phyloP scores from a whole-genome alignment of 2,329 filamentous ascomycete species.

The Fusarium miscanthi region DNA sequence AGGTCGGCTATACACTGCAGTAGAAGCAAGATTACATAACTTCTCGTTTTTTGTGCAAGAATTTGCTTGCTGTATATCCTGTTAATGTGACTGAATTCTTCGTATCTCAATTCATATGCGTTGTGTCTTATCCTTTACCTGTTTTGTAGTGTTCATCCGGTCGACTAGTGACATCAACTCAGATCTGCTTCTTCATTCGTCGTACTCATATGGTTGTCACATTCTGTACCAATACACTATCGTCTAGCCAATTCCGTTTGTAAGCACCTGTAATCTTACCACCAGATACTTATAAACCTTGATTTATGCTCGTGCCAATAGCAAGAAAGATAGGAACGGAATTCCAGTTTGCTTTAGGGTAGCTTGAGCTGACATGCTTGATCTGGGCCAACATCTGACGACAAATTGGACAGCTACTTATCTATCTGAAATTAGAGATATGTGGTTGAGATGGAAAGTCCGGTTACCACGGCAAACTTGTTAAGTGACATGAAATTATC shows the following conservation, averaged over 20 bases:
- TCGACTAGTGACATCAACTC: neutral
- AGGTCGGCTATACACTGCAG: neutral
- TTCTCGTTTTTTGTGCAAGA: neutral
- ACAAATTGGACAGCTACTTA: neutral
- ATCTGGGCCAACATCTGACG: neutral
- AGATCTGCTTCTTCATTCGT: conserved; percentile 8
- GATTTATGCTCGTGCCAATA: conserved; percentile 22
- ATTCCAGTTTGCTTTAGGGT: neutral
- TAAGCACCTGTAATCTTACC: neutral
- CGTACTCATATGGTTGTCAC: conserved; percentile 8
- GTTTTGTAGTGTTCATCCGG: neutral
- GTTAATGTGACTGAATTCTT: neutral
- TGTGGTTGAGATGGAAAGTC: no score
- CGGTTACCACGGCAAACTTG: no score
- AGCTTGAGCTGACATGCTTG: neutral
- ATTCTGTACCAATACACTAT: neutral
- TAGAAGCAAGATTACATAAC: neutral
- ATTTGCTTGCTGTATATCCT: fast-evolving
- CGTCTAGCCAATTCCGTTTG: conserved; percentile 3
- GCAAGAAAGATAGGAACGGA: neutral
- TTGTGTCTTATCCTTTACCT: no score
- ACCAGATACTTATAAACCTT: neutral
- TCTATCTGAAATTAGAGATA: neutral
- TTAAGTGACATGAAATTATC: neutral
- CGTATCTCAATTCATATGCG: neutral